Percentiles rank a stretch among this genome's conserved stretches.
phyloP scores from a whole-genome alignment of 2,329 filamentous ascomycete genomes.

The Neonectria coccinea region DNA sequence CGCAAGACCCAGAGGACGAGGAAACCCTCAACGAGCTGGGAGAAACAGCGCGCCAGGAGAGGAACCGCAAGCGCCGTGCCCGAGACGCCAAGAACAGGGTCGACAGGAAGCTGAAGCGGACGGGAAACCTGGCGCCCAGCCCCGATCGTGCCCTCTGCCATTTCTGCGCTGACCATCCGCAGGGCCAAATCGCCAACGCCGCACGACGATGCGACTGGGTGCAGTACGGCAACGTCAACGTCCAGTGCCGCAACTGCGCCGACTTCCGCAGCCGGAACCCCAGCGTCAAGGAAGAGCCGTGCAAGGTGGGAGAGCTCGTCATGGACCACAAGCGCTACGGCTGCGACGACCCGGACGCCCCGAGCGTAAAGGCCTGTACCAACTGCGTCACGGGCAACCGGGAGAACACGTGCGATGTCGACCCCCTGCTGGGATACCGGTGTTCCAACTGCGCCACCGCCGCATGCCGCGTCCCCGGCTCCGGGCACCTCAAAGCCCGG shows the following conservation, averaged over 20 bases:
- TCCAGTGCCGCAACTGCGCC: constrained; percentile 38
- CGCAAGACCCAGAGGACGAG: neutral
- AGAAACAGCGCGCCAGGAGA: neutral
- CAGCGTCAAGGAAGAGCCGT: constrained; percentile 1
- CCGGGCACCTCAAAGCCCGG: neutral
- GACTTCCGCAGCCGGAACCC: constrained; percentile 28
- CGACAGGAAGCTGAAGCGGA: neutral
- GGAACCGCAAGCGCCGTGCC: neutral
- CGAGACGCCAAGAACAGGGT: neutral
- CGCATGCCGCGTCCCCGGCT: neutral
- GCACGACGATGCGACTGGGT: constrained; percentile 16
- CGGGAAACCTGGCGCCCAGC: too few species aligned
- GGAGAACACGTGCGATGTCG: constrained; percentile 30
- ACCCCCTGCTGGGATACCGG: constrained; percentile 28
- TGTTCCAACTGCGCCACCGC: constrained; percentile 31
- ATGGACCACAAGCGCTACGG: constrained; percentile 31
- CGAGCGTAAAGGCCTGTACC: constrained; percentile 11
- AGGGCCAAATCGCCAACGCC: constrained; percentile 12
- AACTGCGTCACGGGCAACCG: neutral
- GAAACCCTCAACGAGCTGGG: neutral
- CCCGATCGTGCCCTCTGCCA: constrained; percentile 15
- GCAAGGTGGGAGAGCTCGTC: constrained; percentile 10
- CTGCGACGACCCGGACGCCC: constrained; percentile 19
- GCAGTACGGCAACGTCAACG: neutral
- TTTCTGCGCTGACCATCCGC: constrained; percentile 30